Evolutionary conservation across 192 early-diverging fungal genomes (phyloP).

Genomic region (Kickxella alabastrina): DNA sequence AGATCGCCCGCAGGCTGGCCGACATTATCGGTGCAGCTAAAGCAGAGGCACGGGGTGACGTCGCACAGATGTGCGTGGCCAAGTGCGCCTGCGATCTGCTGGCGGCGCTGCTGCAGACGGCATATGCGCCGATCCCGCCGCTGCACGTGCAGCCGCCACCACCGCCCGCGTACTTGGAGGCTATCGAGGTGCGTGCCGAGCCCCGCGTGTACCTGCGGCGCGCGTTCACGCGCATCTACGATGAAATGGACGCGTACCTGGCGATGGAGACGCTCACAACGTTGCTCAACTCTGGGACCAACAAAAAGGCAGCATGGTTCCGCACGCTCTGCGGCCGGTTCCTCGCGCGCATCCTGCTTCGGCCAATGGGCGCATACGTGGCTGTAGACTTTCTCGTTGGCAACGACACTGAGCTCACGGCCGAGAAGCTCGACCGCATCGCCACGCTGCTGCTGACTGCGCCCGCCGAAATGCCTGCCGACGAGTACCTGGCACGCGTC

Average conservation of each 20-base stretch:
- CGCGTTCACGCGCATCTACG: constrained; percentile 38
- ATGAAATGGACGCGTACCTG: constrained; percentile 52
- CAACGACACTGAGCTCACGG: constrained; percentile 32
- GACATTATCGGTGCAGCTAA: constrained; percentile 7
- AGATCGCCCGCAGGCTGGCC: constrained; percentile 8
- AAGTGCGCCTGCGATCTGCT: constrained; percentile 64
- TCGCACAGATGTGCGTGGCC: constrained; percentile 54
- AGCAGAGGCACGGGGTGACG: constrained; percentile 49
- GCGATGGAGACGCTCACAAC: constrained; percentile 65
- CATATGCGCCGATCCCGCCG: constrained; percentile 59
- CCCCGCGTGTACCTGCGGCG: constrained; percentile 18
- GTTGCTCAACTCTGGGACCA: constrained; percentile 57
- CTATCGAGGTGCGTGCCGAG: constrained; percentile 34
- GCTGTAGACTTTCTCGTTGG: constrained; percentile 68
- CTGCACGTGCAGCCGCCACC: constrained; percentile 3
- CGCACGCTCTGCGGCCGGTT: constrained; percentile 61
- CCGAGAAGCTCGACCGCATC: constrained; percentile 34
- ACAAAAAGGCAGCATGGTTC: constrained; percentile 58
- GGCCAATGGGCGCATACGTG: constrained; percentile 59
- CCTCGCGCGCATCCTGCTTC: constrained; percentile 63
- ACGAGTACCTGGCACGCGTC: constrained; percentile 8
- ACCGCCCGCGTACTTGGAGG: constrained; percentile 24
- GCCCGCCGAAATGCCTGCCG: constrained; percentile 4
- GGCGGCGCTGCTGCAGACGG: constrained; percentile 62
- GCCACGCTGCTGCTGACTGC: constrained; percentile 30